Evolutionary conservation across 164 flowering plant species (phyloP).

Genomic region (Hamamelis virginiana): DNA sequence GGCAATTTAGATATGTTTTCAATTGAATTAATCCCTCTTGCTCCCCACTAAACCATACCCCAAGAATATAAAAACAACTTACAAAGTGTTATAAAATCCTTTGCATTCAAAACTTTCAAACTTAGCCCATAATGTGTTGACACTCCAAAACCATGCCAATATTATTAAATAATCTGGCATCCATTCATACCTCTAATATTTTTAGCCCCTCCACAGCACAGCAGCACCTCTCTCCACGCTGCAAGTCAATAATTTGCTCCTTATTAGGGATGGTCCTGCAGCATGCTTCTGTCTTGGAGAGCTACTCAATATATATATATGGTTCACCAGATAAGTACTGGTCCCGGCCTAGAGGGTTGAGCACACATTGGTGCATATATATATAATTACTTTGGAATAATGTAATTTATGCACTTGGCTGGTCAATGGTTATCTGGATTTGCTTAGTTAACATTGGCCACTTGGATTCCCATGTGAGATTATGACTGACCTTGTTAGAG

Average conservation of each 20-base stretch:
- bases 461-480: slow-evolving; percentile 30
- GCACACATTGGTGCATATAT: background rate
- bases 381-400: background rate
- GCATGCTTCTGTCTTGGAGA: background rate
- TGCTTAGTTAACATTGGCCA: no score
- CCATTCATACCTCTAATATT: background rate
- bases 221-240: no score
- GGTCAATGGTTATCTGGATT: background rate
- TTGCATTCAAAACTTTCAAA: background rate
- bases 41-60: slow-evolving; percentile 1
- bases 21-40: background rate
- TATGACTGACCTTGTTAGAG: slow-evolving; percentile 33
- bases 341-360: slow-evolving; percentile 32
- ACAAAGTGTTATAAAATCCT: background rate
- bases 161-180: background rate
- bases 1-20: background rate
- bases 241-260: no score
- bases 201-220: no score
- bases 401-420: background rate
- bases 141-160: background rate
- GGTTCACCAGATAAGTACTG: slow-evolving; percentile 2
- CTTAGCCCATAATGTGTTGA: slow-evolving; percentile 12
- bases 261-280: background rate
- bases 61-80: background rate
- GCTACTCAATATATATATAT: background rate